Conservation (phyloP, 257 asterid genomes). For the Plantago ovata region DNA sequence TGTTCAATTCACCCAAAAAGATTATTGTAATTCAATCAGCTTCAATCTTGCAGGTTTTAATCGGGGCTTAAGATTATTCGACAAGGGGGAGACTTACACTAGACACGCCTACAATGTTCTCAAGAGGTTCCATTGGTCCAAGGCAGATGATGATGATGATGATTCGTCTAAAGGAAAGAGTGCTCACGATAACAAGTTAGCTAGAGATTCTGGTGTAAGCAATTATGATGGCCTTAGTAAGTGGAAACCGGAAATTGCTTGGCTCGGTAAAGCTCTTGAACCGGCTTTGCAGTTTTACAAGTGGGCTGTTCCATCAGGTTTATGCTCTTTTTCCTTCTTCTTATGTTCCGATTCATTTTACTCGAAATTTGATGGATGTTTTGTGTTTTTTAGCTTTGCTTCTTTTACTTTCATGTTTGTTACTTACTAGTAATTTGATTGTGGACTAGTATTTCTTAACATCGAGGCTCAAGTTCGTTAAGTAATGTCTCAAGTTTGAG, state of each 20-base stretch:
- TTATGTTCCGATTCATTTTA: slow-evolving; percentile 4
- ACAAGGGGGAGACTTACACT: slow-evolving; percentile 32
- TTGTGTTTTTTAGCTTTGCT: too few species aligned
- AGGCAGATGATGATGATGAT: slow-evolving; percentile 39
- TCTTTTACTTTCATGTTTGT: too few species aligned
- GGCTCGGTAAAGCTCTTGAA: slow-evolving; percentile 83
- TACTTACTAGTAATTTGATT: too few species aligned
- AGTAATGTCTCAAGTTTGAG: background rate
- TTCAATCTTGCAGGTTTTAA: slow-evolving; percentile 42
- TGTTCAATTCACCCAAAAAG: slow-evolving; percentile 27
- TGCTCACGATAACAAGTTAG: slow-evolving; percentile 19
- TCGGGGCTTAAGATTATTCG: slow-evolving; percentile 27
- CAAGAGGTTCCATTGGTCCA: slow-evolving; percentile 59
- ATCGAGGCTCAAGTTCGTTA: too few species aligned
- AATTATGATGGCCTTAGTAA: slow-evolving; percentile 23
- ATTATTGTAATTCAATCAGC: background rate
- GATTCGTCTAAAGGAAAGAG: slow-evolving; percentile 23
- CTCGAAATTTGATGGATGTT: background rate
- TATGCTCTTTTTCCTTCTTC: background rate
- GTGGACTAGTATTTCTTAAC: too few species aligned
- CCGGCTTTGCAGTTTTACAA: slow-evolving; percentile 83
- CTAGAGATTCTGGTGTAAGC: slow-evolving; percentile 18
- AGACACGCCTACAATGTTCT: slow-evolving; percentile 29
- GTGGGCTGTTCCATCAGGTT: slow-evolving; percentile 80
- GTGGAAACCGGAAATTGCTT: slow-evolving; percentile 81